phyloP scores from a whole-genome alignment of 2,329 filamentous ascomycete genomes.

The Penicillium frequentans region DNA sequence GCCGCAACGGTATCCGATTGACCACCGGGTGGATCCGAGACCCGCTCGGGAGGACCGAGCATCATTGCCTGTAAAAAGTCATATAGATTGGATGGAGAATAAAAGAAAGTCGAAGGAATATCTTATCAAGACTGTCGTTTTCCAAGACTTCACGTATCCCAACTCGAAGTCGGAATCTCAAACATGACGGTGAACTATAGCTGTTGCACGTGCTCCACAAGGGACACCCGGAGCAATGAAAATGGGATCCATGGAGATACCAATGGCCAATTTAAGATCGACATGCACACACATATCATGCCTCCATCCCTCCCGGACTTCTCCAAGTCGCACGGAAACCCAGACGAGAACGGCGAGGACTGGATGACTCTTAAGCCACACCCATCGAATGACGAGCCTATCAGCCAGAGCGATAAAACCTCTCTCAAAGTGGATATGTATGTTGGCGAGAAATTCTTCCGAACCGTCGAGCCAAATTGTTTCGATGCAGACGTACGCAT shows the following conservation, averaged over 20 bases:
- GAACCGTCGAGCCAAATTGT: conserved; percentile 18
- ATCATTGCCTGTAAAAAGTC: not conserved
- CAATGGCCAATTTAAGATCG: conserved; percentile 12
- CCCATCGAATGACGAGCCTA: not conserved
- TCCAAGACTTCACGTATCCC: not conserved
- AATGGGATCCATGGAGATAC: not conserved
- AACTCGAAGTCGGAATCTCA: not conserved
- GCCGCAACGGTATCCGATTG: not conserved
- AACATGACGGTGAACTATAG: not conserved
- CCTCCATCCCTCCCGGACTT: conserved; percentile 17
- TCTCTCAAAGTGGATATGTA: conserved; percentile 14
- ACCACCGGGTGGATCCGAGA: not conserved
- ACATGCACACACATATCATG: conserved; percentile 23
- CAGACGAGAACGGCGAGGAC: not conserved
- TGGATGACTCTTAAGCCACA: conserved; percentile 16
- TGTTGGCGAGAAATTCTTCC: conserved; percentile 16
- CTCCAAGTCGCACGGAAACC: conserved; percentile 2
- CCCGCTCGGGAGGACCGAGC: not conserved
- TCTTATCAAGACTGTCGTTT: not conserved
- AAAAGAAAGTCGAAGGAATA: not conserved
- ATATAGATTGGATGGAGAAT: not conserved
- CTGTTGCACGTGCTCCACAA: not conserved
- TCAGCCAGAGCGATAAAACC: not conserved
- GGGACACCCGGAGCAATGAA: not conserved
- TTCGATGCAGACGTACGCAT: conserved; percentile 13